These are phyloP conservation scores for slime mould (Dictyostelium discoideum) DNA, from an alignment of 78 protist species.

Conservation along the genomic window dicty_2.7 NC_007090.3:3312501-3313000, in stretches of 20 bases:
- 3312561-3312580: slow-evolving; percentile 46
- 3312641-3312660: slow-evolving; percentile 64
- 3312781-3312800: slow-evolving; percentile 29
- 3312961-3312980: background rate
- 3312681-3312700: slow-evolving; percentile 71
- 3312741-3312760: slow-evolving; percentile 34
- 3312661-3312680: slow-evolving; percentile 38
- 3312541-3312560: background rate
- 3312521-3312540: slow-evolving; percentile 25
- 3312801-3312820: slow-evolving; percentile 3
- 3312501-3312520: slow-evolving; percentile 45
- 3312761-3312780: slow-evolving; percentile 16
- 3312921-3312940: slow-evolving; percentile 13
- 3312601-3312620: slow-evolving; percentile 52
- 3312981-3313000: slow-evolving; percentile 20
- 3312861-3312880: slow-evolving; percentile 66
- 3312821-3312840: slow-evolving; percentile 40
- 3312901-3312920: background rate
- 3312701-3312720: slow-evolving; percentile 58
- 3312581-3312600: slow-evolving; percentile 41
- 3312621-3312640: slow-evolving; percentile 76
- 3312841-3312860: slow-evolving; percentile 21
- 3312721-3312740: slow-evolving; percentile 55
- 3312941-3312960: background rate
- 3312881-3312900: slow-evolving; percentile 32